These are phyloP conservation scores for Diplogelasinospora grovesii DNA, from an alignment of 495 filamentous ascomycete species.

Conservation along the genomic window DNA sequence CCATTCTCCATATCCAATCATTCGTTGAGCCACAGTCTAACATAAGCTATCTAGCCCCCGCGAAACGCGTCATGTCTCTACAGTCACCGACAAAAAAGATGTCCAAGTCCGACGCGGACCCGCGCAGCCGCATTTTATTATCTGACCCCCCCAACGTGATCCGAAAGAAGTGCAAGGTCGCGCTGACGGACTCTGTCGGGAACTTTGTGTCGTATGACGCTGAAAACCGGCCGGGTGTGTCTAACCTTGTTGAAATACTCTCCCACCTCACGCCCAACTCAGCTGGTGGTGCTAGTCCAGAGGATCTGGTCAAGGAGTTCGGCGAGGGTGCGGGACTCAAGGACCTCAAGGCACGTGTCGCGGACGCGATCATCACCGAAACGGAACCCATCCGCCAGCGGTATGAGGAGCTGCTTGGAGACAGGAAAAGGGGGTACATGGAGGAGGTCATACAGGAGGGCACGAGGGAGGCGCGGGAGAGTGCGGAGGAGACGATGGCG, in stretches of 20 bases:
- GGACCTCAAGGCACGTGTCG: constrained; percentile 63
- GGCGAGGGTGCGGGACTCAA: constrained; percentile 43
- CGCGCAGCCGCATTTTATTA: constrained; percentile 71
- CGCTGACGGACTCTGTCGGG: constrained; percentile 67
- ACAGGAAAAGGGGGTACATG: constrained; percentile 41
- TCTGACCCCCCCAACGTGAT: constrained; percentile 61
- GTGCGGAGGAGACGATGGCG: constrained; percentile 62
- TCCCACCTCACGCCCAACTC: constrained; percentile 51
- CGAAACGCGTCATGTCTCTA: constrained; percentile 85
- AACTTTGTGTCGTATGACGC: constrained; percentile 70
- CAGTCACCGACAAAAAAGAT: constrained; percentile 72
- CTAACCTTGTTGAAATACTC: constrained; percentile 76
- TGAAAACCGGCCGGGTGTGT: constrained; percentile 63
- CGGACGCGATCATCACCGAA: constrained; percentile 45
- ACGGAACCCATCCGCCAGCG: constrained; percentile 55
- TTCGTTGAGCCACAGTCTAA: no score
- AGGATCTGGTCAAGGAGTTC: constrained; percentile 47
- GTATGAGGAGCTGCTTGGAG: constrained; percentile 50
- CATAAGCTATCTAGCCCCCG: constrained; percentile 42
- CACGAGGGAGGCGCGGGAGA: constrained; percentile 50
- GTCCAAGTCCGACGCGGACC: constrained; percentile 76
- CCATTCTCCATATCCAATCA: no score
- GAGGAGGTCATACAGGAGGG: constrained; percentile 56
- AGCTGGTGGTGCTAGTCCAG: constrained; percentile 38
- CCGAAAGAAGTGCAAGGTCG: constrained; percentile 55